Percentiles rank a stretch among this genome's conserved stretches.
These are phyloP conservation scores for Penicillium glabrum DNA, from an alignment of 2,329 filamentous ascomycete genomes.

Conservation along the genomic window DNA sequence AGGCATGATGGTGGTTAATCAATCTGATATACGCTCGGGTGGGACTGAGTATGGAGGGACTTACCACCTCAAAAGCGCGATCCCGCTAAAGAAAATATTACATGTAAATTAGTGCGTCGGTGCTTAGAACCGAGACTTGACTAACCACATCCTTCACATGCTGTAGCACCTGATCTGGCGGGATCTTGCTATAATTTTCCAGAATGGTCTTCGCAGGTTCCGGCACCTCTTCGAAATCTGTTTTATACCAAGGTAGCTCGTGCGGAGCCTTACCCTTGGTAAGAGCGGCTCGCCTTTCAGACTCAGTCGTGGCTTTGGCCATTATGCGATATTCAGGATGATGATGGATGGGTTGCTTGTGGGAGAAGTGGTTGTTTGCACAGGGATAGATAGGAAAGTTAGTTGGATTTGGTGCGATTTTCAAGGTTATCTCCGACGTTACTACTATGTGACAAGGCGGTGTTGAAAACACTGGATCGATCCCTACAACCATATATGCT, in stretches of 20 bases:
- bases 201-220: constrained; percentile 18
- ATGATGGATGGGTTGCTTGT: background rate
- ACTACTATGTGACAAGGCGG: too few relatives aligned
- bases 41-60: background rate
- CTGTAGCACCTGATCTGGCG: constrained; percentile 10
- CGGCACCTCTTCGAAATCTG: constrained; percentile 9
- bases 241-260: constrained; percentile 19
- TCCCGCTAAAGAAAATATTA: constrained; percentile 13
- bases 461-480: too few relatives aligned
- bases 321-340: background rate
- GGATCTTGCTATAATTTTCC: constrained; percentile 19
- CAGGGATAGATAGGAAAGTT: background rate
- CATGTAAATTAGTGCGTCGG: background rate
- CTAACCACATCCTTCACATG: constrained; percentile 21
- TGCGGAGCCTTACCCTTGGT: constrained; percentile 8
- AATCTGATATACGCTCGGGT: too few relatives aligned
- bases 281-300: constrained; percentile 11
- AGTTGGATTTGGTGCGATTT: too few relatives aligned
- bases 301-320: constrained; percentile 12
- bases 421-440: too few relatives aligned
- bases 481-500: too few relatives aligned
- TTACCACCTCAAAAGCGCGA: constrained; percentile 18
- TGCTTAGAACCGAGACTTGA: background rate
- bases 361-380: background rate
- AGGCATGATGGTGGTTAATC: background rate